Evolutionary conservation across 1,284 basidiomycete species (phyloP), one percentile per base, ranked within the genome.

Genomic region (Fistulinella cinereoalba): DNA sequence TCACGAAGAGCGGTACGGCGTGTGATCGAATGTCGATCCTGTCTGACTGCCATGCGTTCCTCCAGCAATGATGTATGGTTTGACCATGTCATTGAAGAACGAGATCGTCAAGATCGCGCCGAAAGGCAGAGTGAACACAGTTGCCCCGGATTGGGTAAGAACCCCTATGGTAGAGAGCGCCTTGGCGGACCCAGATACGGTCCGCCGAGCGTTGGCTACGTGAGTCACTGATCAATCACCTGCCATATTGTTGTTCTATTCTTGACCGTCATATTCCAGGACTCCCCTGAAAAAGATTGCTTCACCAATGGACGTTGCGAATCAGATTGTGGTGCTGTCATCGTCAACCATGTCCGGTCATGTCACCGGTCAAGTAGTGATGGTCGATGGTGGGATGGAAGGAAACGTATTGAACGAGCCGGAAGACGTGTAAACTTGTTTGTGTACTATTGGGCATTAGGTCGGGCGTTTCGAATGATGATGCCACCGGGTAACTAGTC

Each of bases 331-430:
- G 3, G 53, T 86, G 3, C 63, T 89, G 1, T 76, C 85, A 0
- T 88, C 84, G 0, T 67, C 75, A 5, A 69, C 65, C 3, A 61
- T 88, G 0, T 88, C 85, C 3, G 85, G 86, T 0, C 86, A 89
- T 60, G 75, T 88, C 15, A 79, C 80, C 0, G 86, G 87, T 0
- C 79, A 87, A 56, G 76, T 82, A 11, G 55, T 88, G 32, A 82
- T 86, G 78, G 76, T 88, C 2, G 79, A 81, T 47, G 87, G 87
- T 2, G 86, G 87, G 1, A 86, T 88, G 85, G 87, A 90, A 71
- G 87, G 87, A 36, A 65, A 74, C 8, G 47, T 79, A 29, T 57
- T 76, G 51, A 76, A 78, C 54, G 58, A 51, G 23, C 67, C 60
- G 9, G 64, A 68, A 33, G 74, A 76, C 47, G 27, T 66, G 24